Evolutionary conservation across 2,329 filamentous ascomycete species (phyloP).

Genomic region (Sclerotinia borealis): DNA sequence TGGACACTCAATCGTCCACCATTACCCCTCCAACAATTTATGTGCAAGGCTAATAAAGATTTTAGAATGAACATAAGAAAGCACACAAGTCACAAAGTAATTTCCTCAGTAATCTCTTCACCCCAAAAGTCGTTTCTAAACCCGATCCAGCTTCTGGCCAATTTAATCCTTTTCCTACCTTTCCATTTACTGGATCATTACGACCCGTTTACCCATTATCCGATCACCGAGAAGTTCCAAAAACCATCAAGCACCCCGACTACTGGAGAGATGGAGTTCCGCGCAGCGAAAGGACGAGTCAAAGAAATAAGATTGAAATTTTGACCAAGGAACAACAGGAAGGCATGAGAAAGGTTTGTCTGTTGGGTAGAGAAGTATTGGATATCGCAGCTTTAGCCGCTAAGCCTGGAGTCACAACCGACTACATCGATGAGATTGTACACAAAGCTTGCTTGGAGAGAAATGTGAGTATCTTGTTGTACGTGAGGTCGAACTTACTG

Average conservation of each 20-base stretch:
- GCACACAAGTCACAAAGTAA: conserved; percentile 75
- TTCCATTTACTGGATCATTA: conserved; percentile 71
- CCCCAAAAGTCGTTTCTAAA: conserved; percentile 82
- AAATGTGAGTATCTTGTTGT: conserved; percentile 56
- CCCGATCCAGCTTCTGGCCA: conserved; percentile 82
- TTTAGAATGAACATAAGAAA: conserved; percentile 73
- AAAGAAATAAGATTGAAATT: conserved; percentile 75
- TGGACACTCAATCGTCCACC: neutral
- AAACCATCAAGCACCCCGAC: conserved; percentile 76
- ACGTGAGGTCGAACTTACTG: conserved; percentile 13
- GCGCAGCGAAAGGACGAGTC: conserved; percentile 49
- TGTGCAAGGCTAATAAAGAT: neutral
- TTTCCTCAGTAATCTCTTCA: conserved; percentile 66
- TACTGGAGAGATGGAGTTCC: conserved; percentile 81
- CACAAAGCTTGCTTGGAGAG: conserved; percentile 93
- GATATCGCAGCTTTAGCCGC: conserved; percentile 82
- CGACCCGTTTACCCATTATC: conserved; percentile 86
- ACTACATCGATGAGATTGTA: conserved; percentile 89
- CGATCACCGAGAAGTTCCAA: conserved; percentile 64
- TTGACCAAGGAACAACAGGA: conserved; percentile 75
- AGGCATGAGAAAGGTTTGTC: conserved; percentile 85
- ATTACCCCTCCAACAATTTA: neutral
- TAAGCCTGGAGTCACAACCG: conserved; percentile 89
- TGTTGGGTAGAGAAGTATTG: conserved; percentile 80
- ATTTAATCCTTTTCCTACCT: conserved; percentile 90